These are phyloP conservation scores for Ascosphaera apis DNA, from an alignment of 2,329 filamentous ascomycete species.

Conservation along the genomic window DNA sequence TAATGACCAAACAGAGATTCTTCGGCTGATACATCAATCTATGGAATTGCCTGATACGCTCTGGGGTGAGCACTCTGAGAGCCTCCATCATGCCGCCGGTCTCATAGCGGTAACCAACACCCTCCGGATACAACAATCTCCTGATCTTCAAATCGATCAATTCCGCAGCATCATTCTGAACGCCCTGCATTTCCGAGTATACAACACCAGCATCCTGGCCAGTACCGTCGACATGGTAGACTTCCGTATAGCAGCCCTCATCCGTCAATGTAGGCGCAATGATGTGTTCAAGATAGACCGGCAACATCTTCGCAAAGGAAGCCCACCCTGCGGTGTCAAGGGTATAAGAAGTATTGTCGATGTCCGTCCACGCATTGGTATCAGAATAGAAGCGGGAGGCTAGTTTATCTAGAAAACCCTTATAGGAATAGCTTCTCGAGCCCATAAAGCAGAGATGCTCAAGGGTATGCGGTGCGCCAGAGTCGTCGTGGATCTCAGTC, in stretches of 20 bases:
- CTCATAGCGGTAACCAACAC: constrained; percentile 84
- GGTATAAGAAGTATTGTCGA: constrained; percentile 89
- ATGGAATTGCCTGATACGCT: constrained; percentile 86
- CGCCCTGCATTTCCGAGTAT: constrained; percentile 96
- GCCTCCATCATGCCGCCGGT: constrained; percentile 96
- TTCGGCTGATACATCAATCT: constrained; percentile 94
- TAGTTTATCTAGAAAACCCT: constrained; percentile 83
- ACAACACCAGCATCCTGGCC: constrained; percentile 93
- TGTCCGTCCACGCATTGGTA: constrained; percentile 94
- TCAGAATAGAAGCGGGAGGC: constrained; percentile 79
- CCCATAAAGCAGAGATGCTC: constrained; percentile 74
- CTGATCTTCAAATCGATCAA: constrained; percentile 71
- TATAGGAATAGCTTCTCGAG: constrained; percentile 81
- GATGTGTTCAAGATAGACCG: constrained; percentile 86
- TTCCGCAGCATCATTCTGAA: constrained; percentile 63
- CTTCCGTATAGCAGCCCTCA: constrained; percentile 80
- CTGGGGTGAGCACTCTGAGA: constrained; percentile 60
- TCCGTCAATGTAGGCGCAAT: constrained; percentile 81
- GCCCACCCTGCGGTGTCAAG: constrained; percentile 92
- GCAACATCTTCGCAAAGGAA: constrained; percentile 81
- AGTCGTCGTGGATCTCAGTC: constrained; percentile 95
- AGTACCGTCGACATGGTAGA: constrained; percentile 81
- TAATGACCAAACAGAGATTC: constrained; percentile 73
- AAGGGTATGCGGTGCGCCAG: constrained; percentile 71
- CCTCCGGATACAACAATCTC: constrained; percentile 63